Evolutionary conservation across 805 yeast species (phyloP), one percentile per base, ranked within the genome.

Genomic region (Pichia californica): DNA sequence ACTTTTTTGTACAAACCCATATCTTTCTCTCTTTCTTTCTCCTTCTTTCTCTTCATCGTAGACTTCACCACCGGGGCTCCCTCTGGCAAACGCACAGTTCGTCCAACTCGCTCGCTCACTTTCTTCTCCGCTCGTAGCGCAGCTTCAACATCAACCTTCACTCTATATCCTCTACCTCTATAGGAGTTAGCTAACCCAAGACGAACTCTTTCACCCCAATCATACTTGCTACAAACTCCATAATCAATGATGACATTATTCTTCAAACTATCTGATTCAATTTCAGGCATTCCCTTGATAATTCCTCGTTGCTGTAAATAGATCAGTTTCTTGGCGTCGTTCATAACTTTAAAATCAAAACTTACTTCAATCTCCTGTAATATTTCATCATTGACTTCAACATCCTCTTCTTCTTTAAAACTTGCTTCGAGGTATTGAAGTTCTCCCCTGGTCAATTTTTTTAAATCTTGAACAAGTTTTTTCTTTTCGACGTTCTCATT

Each of bases 391-490:
- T 33, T 26, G 4, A n/a, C 25, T 23, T 23, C 9, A 23, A 23
- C 25, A 23, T 32, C 30, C 9, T 15, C 38, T n/a, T 14, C 29
- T 8, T 33, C 35, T 14, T 43, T 31, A 26, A 29, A 20, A 27
- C 45, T 45, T 9, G 39, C 40, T 15, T 48, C 52, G 7, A 48
- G 19, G 36, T 48, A 48, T 20, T 45, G 41, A 15, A 48, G 28
- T 16, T 43, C 29, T 8, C 49, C 49, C 11, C 19, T 36, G 15
- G 18, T 29, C 4, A 48, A 15, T 11, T 27, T 19, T 16, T 28
- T 15, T 7, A 48, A 23, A 27, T 48, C 51, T 10, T 37, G 32
- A 6, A 41, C 31, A 16, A 48, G 32, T 27, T 41, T 41, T 9
- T 41, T 26, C 36, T 38, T 35, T 25, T 39, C 38, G 5, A 48